These are phyloP conservation scores for Heliocybe sulcata DNA, from an alignment of 1,284 basidiomycete species.

Conservation along the genomic window DNA sequence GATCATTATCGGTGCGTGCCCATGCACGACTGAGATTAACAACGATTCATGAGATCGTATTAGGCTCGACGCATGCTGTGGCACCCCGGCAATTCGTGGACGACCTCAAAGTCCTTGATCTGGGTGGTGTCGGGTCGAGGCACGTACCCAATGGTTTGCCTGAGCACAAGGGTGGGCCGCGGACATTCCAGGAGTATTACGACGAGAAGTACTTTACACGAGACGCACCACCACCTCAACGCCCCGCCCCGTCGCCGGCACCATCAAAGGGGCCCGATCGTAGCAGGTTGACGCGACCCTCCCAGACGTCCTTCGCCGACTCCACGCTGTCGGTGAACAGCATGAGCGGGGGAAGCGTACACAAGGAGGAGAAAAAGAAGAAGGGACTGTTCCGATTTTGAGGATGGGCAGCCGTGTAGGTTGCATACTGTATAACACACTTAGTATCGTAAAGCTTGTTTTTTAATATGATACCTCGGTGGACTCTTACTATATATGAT, in stretches of 20 bases:
- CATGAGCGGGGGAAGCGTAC: slow-evolving; percentile 25
- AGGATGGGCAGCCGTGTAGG: slow-evolving; percentile 7
- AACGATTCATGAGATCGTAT: background rate
- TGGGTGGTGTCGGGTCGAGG: slow-evolving; percentile 70
- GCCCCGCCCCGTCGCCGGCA: slow-evolving; percentile 25
- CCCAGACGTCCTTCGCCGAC: slow-evolving; percentile 35
- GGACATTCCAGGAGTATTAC: slow-evolving; percentile 63
- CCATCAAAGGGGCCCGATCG: slow-evolving; percentile 14
- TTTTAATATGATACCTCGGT: slow-evolving; percentile 1
- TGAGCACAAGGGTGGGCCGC: slow-evolving; percentile 39
- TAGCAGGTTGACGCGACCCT: slow-evolving; percentile 18
- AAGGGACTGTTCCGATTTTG: slow-evolving; percentile 72
- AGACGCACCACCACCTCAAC: slow-evolving; percentile 48
- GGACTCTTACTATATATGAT: background rate
- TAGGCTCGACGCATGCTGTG: slow-evolving; percentile 86
- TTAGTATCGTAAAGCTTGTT: background rate
- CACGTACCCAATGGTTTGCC: slow-evolving; percentile 68
- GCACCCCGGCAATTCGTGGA: slow-evolving; percentile 85
- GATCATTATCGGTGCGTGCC: slow-evolving; percentile 80
- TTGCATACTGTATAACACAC: background rate
- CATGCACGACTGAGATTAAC: background rate
- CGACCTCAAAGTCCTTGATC: slow-evolving; percentile 78
- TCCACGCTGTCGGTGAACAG: slow-evolving; percentile 39
- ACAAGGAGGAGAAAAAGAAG: slow-evolving; percentile 58
- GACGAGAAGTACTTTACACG: slow-evolving; percentile 71